Percentiles rank a stretch among this genome's conserved stretches.
Evolutionary conservation across 2,329 filamentous ascomycete species (phyloP).

Genomic region (Pestalotiopsis sp.): DNA sequence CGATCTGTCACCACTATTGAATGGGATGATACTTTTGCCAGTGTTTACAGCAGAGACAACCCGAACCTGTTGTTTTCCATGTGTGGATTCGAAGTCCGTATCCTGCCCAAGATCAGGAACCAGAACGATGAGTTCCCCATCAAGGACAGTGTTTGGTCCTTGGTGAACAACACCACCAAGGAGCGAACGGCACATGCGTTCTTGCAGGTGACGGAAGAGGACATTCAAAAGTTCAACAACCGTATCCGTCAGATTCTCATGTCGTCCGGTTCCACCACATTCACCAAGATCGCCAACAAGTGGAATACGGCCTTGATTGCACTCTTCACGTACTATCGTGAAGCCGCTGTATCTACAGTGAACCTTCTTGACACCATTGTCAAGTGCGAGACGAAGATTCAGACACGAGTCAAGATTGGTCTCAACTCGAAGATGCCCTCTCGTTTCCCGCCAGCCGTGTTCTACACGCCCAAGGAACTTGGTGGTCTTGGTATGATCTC

Average conservation of each 20-base stretch:
- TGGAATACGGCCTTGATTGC: constrained; percentile 99
- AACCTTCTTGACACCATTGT: constrained; percentile 95
- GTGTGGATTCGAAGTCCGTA: constrained; percentile 96
- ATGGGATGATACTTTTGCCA: constrained; percentile 98
- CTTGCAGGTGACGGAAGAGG: constrained; percentile 95
- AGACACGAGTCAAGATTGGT: constrained; percentile 97
- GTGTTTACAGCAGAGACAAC: constrained; percentile 97
- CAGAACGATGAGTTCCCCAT: constrained; percentile 95
- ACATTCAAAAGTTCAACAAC: constrained; percentile 99
- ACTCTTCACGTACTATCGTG: constrained; percentile 97
- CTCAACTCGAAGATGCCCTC: constrained; percentile 99
- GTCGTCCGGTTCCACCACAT: constrained; percentile 98
- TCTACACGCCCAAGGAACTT: constrained; percentile 97
- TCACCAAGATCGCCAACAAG: constrained; percentile 99
- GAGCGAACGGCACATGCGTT: constrained; percentile 97
- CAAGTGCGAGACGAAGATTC: constrained; percentile 99
- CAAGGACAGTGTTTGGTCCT: constrained; percentile 97
- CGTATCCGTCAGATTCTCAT: constrained; percentile 97
- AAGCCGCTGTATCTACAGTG: constrained; percentile 94
- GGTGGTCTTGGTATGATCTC: constrained; percentile 99
- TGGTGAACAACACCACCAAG: constrained; percentile 95
- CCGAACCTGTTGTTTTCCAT: constrained; percentile 97
- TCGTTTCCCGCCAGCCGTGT: constrained; percentile 95
- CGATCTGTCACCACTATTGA: constrained; percentile 96
- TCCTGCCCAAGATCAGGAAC: constrained; percentile 93